Percentiles rank a stretch among this genome's conserved stretches.
Conservation (phyloP, 2,329 filamentous ascomycete genomes). For the Pseudophaeomoniella oleicola region DNA sequence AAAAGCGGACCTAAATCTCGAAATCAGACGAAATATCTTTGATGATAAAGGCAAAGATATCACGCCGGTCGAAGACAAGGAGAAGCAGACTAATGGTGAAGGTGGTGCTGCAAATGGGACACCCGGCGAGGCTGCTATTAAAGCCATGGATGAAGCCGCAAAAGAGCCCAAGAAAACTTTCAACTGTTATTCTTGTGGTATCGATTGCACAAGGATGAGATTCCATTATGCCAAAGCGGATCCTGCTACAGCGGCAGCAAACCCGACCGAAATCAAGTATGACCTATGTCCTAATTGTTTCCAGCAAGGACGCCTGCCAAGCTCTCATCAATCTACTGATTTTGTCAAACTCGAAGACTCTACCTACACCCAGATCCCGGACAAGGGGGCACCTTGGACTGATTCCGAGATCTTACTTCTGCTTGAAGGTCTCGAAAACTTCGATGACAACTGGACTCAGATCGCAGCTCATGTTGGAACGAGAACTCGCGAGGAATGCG, state of each 20-base stretch:
- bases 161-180: slow-evolving; percentile 52
- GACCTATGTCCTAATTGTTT: slow-evolving; percentile 89
- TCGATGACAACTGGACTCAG: slow-evolving; percentile 89
- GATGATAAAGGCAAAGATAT: slow-evolving; percentile 82
- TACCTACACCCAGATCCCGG: slow-evolving; percentile 61
- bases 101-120: slow-evolving; percentile 50
- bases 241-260: slow-evolving; percentile 41
- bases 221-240: slow-evolving; percentile 56
- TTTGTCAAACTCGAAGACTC: slow-evolving; percentile 84
- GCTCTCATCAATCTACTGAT: slow-evolving; percentile 61
- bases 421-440: slow-evolving; percentile 79
- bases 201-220: slow-evolving; percentile 65
- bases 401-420: slow-evolving; percentile 81
- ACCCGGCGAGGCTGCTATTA: slow-evolving; percentile 45
- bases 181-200: slow-evolving; percentile 81
- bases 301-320: slow-evolving; percentile 68
- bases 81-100: slow-evolving; percentile 57
- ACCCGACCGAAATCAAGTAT: slow-evolving; percentile 50
- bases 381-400: slow-evolving; percentile 78
- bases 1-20: slow-evolving; percentile 78
- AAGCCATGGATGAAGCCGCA: slow-evolving; percentile 44
- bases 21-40: slow-evolving; percentile 89
- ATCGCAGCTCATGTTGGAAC: slow-evolving; percentile 88
- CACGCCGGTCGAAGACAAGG: slow-evolving; percentile 53
- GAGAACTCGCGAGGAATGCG: slow-evolving; percentile 86